These are phyloP conservation scores for Pleurotus pulmonarius DNA, from an alignment of 768 basidiomycete genomes.

Conservation along the genomic window DNA sequence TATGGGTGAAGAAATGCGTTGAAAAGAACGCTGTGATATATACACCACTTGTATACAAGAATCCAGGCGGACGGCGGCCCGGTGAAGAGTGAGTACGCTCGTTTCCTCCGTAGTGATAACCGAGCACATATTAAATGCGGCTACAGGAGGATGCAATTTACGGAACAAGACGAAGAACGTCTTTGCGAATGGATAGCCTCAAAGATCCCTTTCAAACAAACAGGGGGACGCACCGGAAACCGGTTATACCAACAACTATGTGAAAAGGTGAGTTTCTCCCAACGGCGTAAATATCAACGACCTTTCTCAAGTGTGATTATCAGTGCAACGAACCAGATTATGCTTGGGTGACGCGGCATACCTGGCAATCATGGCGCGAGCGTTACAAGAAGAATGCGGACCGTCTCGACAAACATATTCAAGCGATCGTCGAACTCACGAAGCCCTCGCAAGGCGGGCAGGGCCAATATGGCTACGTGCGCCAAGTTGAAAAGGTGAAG, in stretches of 20 bases:
- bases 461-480: constrained; percentile 80
- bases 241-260: constrained; percentile 79
- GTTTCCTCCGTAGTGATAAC: background rate
- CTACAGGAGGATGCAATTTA: constrained; percentile 71
- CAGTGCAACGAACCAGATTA: constrained; percentile 70
- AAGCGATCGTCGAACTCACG: constrained; percentile 64
- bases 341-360: constrained; percentile 77
- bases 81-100: constrained; percentile 69
- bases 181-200: constrained; percentile 77
- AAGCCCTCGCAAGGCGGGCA: constrained; percentile 70
- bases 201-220: constrained; percentile 82
- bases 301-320: too few species aligned
- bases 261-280: too few species aligned
- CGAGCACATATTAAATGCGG: background rate
- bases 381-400: constrained; percentile 80
- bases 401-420: constrained; percentile 63
- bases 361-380: constrained; percentile 90
- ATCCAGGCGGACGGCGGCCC: constrained; percentile 75
- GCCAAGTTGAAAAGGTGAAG: constrained; percentile 64
- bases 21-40: constrained; percentile 62
- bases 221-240: constrained; percentile 79
- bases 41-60: constrained; percentile 79
- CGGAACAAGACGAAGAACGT: constrained; percentile 70
- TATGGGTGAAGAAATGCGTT: constrained; percentile 84
- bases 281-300: too few species aligned